Base-by-base conservation (phyloP, 768 basidiomycete genomes). In the Infundibulicybe gibba region DNA sequence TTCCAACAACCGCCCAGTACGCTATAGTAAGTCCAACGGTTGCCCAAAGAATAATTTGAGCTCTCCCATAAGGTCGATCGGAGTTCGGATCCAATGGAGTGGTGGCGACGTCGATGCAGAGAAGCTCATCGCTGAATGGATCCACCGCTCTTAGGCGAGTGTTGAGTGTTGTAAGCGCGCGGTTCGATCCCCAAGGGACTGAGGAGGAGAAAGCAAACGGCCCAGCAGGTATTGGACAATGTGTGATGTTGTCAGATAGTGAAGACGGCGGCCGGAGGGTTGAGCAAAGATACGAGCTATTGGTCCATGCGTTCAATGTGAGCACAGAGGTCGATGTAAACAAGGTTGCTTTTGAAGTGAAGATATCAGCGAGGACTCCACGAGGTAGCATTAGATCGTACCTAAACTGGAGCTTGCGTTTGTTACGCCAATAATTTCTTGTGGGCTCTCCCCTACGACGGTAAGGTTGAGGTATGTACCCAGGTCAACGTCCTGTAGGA, bases 111-210 rank as follows among this genome's bases (percentile, higher is more conserved):
- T 88, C 83, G 40, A 94, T 57, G 61, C 97, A 99, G 2, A 94
- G 66, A 38, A 98, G 75, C 55, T 94, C 90, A 31, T 81, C 74
- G 44, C 86, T 80, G 38, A 79, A 83, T 0, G 94, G 85, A 66
- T 99, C 97, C 17, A 98, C 87, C 6, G 94, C 87, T 40, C 90
- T 85, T 17, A 99, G 66, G 16, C 83, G 83, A 1, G 94, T 97
- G 51, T 79, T 75, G 47, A 95, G 75, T 9, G 94, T 94, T 11
- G 89, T 90, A 38, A 98, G 73, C 13, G 83, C 78, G 59, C 87
- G 86, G 49, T 78, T 71, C 38, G 69, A 56, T 32, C 78, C 73
- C 59, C 87, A 80, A 5, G 82, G 82, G 34, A 91, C 80, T 14
- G 84, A 75, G 10, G 90, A 72, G 17, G 90, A 80, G 59, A 98